Conservation (phyloP, 768 basidiomycete genomes). For the Pisolithus marmoratus region DNA sequence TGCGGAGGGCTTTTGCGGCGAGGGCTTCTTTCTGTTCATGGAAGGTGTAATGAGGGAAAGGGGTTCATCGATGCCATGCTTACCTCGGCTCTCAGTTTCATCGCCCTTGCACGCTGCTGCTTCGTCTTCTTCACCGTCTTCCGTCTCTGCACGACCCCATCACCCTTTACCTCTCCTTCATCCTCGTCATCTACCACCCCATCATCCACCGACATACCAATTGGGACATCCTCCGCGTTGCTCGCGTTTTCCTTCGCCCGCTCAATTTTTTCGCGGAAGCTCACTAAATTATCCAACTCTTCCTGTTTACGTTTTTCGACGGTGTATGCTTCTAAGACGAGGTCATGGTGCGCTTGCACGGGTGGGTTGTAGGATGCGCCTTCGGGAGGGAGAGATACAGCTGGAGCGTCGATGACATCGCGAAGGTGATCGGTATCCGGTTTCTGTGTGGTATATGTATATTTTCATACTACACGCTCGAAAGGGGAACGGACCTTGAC, state of each 20-base stretch:
- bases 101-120: conserved; percentile 65
- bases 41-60: not conserved
- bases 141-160: conserved; percentile 33
- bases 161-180: conserved; percentile 32
- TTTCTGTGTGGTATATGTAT: conserved; percentile 30
- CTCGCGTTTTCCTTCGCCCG: conserved; percentile 33
- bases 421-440: conserved; percentile 44
- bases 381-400: conserved; percentile 66
- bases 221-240: conserved; percentile 33
- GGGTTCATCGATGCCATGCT: conserved; percentile 7
- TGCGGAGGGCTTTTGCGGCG: conserved; percentile 52
- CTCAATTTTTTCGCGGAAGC: conserved; percentile 51
- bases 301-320: conserved; percentile 54
- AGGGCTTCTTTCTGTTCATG: conserved; percentile 54
- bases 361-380: conserved; percentile 91
- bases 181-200: conserved; percentile 37
- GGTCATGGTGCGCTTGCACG: conserved; percentile 61
- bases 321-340: conserved; percentile 62
- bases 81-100: conserved; percentile 60
- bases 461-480: not conserved
- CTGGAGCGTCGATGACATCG: conserved; percentile 53
- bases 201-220: conserved; percentile 62
- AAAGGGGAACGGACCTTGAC: conserved; percentile 44
- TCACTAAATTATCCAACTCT: conserved; percentile 48
- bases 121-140: conserved; percentile 48